Base-by-base conservation (phyloP, 345 rosid genomes). In the Kernera saxatilis region DNA sequence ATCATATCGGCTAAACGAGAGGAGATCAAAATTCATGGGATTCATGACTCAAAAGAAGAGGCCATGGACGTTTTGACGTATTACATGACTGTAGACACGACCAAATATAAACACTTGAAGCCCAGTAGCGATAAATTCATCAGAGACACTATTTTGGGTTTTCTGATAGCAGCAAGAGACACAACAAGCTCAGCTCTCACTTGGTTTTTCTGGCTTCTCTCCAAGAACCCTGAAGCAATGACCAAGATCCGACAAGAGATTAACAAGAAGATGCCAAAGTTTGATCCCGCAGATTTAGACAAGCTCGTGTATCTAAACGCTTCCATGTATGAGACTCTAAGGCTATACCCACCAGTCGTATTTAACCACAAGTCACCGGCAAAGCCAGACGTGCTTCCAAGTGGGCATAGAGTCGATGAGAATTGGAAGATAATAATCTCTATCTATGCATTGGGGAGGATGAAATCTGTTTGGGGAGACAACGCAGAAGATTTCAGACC, bases 171-270 rank as follows among this genome's bases (percentile, higher is more conserved):
- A 2, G 86, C 84, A 8, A 59, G 80, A 48, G 87, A 78, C 55
- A 56, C 65, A 12, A 55, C 54, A 43, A 54, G 73, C 17, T 56
- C 65, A 11, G 64, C 55, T 69, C 69, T 85, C 23, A 39, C 78
- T 8, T 81, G 84, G 84, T 71, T 85, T 12, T 83, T 85, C n/a
- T 81, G 81, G 84, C 67, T 73, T n/a, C 43, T 85, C 10, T 60
- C 81, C 3, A 59, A 49, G 49, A 73, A 84, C 19, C 82, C 81
- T 4, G 44, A 64, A 6, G 82, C 67, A 1, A 74, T 71, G 67
- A 35, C n/a, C 15, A 84, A 67, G 57, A 77, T 84, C 4, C 53
- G 80, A 59, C 65, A 82, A 36, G 90, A 86, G 43, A 74, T 84
- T 14, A 64, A 22, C 9, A 50, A 43, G 0, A 32, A 55, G 14